phyloP scores from a whole-genome alignment of 352 stramenopile species.

The Pythium grandisporangium region DNA sequence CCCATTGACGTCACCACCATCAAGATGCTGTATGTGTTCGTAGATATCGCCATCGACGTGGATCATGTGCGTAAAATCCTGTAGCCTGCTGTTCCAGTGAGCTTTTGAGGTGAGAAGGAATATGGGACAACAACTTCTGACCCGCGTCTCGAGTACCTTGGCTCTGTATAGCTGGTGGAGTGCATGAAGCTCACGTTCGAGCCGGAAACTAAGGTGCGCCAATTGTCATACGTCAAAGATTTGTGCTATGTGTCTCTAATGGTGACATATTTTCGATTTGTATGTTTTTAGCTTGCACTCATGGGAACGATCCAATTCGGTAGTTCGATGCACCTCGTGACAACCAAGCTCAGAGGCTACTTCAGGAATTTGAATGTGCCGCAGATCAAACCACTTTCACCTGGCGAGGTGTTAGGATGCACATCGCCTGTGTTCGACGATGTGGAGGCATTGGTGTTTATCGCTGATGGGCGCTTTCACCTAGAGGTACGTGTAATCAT shows the following conservation, averaged over 20 bases:
- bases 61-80: slow-evolving; percentile 65
- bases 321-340: slow-evolving; percentile 83
- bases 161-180: slow-evolving; percentile 74
- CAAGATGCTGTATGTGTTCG: slow-evolving; percentile 99
- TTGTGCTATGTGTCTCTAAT: too few relatives aligned
- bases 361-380: slow-evolving; percentile 84
- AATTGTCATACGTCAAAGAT: background rate
- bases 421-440: slow-evolving; percentile 93
- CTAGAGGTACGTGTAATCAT: slow-evolving; percentile 81
- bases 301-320: slow-evolving; percentile 97
- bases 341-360: slow-evolving; percentile 58
- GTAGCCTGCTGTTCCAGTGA: background rate
- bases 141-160: slow-evolving; percentile 1
- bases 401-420: slow-evolving; percentile 98
- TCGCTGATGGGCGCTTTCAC: slow-evolving; percentile 99
- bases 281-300: slow-evolving; percentile 84
- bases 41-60: slow-evolving; percentile 98
- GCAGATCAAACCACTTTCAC: slow-evolving; percentile 96
- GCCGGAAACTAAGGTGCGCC: slow-evolving; percentile 50
- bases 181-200: slow-evolving; percentile 92
- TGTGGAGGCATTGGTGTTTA: slow-evolving; percentile 94
- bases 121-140: too few relatives aligned
- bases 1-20: slow-evolving; percentile 94
- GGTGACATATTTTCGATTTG: too few relatives aligned
- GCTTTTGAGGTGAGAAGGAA: too few relatives aligned